These are phyloP conservation scores for Rhodotorula sp. DNA, from an alignment of 1,284 basidiomycete genomes.

Conservation along the genomic window DNA sequence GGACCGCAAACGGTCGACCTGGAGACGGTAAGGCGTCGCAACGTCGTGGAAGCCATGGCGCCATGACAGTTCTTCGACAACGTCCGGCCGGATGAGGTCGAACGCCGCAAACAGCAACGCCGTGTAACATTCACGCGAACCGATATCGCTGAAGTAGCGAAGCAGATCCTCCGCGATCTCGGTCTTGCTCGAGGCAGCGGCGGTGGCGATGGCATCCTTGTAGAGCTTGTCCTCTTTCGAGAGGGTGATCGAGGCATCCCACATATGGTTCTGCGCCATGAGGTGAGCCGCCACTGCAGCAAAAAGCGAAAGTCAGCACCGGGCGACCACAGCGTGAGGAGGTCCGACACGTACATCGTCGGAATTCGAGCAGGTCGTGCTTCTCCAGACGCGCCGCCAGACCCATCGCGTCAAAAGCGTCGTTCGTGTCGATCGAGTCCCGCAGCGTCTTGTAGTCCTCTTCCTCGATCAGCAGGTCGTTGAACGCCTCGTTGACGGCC, in stretches of 20 bases:
- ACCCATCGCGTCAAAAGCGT: constrained; percentile 92
- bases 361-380: constrained; percentile 92
- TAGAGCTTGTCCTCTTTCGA: constrained; percentile 95
- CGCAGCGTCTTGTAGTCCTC: constrained; percentile 97
- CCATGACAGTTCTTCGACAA: constrained; percentile 94
- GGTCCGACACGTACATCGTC: constrained; percentile 55
- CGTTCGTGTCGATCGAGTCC: constrained; percentile 93
- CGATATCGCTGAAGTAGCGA: constrained; percentile 74
- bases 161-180: constrained; percentile 92
- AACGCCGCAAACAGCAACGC: constrained; percentile 63
- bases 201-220: constrained; percentile 93
- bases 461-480: constrained; percentile 94
- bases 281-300: constrained; percentile 75
- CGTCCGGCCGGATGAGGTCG: constrained; percentile 84
- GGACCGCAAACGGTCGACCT: constrained; percentile 35
- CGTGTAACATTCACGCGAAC: constrained; percentile 96
- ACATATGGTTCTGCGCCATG: constrained; percentile 95
- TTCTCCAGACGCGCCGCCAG: constrained; percentile 84
- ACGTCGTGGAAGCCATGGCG: constrained; percentile 92
- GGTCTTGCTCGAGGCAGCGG: constrained; percentile 71
- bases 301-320: constrained; percentile 27
- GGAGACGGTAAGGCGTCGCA: constrained; percentile 63
- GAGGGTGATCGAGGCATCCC: constrained; percentile 83
- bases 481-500: constrained; percentile 96
- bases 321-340: no score